Percentiles rank a stretch among this genome's conserved stretches.
These are phyloP conservation scores for Diplodia scrobiculata DNA, from an alignment of 2,329 filamentous ascomycete species.

Conservation along the genomic window DNA sequence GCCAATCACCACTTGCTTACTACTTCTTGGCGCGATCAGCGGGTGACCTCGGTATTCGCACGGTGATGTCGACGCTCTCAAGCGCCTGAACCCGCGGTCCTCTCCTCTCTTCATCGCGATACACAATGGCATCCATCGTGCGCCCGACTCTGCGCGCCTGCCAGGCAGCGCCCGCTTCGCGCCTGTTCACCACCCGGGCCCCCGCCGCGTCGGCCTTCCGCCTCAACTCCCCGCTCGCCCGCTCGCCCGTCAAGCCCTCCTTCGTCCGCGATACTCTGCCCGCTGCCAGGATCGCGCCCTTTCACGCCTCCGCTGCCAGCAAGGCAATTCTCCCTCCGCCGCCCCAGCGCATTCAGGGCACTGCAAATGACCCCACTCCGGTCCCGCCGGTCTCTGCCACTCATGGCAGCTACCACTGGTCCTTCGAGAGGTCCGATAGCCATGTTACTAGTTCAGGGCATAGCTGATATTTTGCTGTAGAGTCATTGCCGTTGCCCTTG, in stretches of 20 bases:
- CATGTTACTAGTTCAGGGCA: slow-evolving; percentile 15
- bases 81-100: neutral
- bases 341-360: slow-evolving; percentile 81
- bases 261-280: slow-evolving; percentile 49
- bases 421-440: slow-evolving; percentile 71
- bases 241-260: slow-evolving; percentile 42
- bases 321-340: slow-evolving; percentile 77
- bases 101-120: slow-evolving; percentile 24
- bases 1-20: slow-evolving; percentile 25
- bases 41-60: slow-evolving; percentile 25
- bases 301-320: slow-evolving; percentile 75
- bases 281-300: slow-evolving; percentile 66
- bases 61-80: slow-evolving; percentile 19
- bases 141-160: slow-evolving; percentile 53
- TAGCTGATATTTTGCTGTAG: slow-evolving; percentile 49
- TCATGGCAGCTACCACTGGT: slow-evolving; percentile 98
- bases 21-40: slow-evolving; percentile 24
- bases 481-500: slow-evolving; percentile 73
- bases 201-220: slow-evolving; percentile 41
- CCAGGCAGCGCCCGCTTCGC: slow-evolving; percentile 47
- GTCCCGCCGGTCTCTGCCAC: slow-evolving; percentile 71
- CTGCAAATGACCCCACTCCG: slow-evolving; percentile 80
- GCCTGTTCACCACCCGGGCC: slow-evolving; percentile 48
- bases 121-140: slow-evolving; percentile 57
- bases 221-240: slow-evolving; percentile 39